These are phyloP conservation scores for Wickerhamomyces sp. DNA, from an alignment of 1,139 yeast species.

Conservation along the genomic window DNA sequence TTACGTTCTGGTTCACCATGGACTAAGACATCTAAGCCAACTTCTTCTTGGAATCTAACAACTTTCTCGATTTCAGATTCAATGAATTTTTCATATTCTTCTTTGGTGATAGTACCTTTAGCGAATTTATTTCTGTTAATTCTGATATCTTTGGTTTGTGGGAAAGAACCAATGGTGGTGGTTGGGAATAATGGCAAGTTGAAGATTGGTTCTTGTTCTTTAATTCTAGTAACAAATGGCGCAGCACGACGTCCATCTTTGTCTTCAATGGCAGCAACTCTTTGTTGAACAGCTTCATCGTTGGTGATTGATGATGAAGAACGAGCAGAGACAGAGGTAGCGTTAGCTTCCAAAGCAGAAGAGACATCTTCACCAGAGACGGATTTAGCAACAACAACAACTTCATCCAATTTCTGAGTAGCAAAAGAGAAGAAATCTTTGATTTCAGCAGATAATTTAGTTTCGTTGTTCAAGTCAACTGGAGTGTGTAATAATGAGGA, in stretches of 20 bases:
- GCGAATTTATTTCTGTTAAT: conserved; percentile 95
- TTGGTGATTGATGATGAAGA: conserved; percentile 82
- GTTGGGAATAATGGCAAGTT: conserved; percentile 99
- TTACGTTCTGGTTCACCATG: conserved; percentile 99
- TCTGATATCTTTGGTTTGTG: conserved; percentile 99
- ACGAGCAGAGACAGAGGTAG: conserved; percentile 83
- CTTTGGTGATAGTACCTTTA: conserved; percentile 93
- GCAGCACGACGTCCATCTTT: conserved; percentile 79
- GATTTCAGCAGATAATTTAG: conserved; percentile 82
- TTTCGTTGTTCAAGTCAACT: conserved; percentile 88
- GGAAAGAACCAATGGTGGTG: conserved; percentile 99
- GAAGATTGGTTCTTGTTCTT: conserved; percentile 79
- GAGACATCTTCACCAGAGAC: conserved; percentile 74
- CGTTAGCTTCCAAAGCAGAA: conserved; percentile 71
- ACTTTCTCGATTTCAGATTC: conserved; percentile 94
- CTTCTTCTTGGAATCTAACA: conserved; percentile 98
- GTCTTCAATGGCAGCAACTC: conserved; percentile 78
- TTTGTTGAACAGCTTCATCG: conserved; percentile 84
- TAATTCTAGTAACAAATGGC: conserved; percentile 83
- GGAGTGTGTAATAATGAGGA: conserved; percentile 98
- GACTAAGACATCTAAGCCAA: conserved; percentile 95
- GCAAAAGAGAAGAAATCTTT: conserved; percentile 99
- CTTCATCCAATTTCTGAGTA: conserved; percentile 90
- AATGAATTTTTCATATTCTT: conserved; percentile 93
- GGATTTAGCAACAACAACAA: conserved; percentile 85